These are phyloP conservation scores for Globisporangium barbulae DNA, from an alignment of 352 stramenopile species.

Conservation along the genomic window DNA sequence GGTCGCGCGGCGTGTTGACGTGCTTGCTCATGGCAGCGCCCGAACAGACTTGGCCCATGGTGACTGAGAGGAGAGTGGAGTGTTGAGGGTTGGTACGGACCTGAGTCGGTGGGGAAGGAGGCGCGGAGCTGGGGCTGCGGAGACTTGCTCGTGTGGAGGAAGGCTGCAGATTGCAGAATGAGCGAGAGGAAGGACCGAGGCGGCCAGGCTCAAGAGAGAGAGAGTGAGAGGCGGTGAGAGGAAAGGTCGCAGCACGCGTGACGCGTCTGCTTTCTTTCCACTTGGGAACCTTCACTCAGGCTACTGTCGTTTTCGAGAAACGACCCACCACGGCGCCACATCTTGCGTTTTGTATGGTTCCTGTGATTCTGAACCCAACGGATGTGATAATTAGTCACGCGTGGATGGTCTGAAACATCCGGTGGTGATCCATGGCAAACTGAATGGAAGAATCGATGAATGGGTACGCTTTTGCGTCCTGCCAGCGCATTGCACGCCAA, in stretches of 20 bases:
- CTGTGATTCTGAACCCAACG: not conserved
- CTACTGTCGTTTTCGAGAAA: not conserved
- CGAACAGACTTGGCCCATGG: constrained; percentile 62
- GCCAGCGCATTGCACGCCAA: too few relatives aligned
- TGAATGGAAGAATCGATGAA: not conserved
- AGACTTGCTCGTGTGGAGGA: constrained; percentile 21
- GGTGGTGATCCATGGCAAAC: too few relatives aligned
- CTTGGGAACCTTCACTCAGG: not conserved
- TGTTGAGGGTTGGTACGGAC: not conserved
- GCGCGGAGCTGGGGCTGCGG: not conserved
- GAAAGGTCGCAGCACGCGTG: not conserved
- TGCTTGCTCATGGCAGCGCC: constrained; percentile 37
- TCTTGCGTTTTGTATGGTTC: not conserved
- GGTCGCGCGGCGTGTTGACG: constrained; percentile 21
- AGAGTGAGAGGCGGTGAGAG: not conserved
- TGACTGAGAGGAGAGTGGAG: constrained; percentile 8
- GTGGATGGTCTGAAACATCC: not conserved
- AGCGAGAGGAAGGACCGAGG: constrained; percentile 1
- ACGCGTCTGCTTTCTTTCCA: not conserved
- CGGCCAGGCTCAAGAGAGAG: not conserved
- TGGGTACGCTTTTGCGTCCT: not conserved
- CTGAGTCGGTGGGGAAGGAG: constrained; percentile 1
- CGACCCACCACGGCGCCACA: not conserved
- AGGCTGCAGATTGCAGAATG: constrained; percentile 34
- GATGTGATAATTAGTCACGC: not conserved